Conservation (phyloP, 164 flowering plant species). For the Macadamia integrifolia region DNA sequence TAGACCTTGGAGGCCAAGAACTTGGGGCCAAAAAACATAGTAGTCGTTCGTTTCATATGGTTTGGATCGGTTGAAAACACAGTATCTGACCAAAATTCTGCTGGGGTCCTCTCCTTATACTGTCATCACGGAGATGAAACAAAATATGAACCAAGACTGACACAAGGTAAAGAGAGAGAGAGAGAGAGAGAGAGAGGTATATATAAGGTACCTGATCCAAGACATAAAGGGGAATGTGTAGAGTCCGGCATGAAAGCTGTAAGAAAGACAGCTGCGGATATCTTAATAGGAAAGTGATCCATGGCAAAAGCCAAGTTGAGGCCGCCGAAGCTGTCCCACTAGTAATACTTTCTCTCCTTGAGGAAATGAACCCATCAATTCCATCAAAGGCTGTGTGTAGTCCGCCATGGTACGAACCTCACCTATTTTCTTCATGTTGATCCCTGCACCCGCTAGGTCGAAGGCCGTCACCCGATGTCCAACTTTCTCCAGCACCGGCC, state of each 20-base stretch:
- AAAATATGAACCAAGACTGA: no score
- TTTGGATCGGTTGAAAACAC: no score
- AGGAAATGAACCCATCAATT: constrained; percentile 14
- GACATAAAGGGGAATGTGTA: constrained; percentile 5
- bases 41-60: no score
- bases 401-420: background rate
- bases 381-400: background rate
- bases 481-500: constrained; percentile 2
- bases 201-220: constrained; percentile 12
- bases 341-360: constrained; percentile 11
- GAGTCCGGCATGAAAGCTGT: constrained; percentile 12
- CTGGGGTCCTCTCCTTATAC: no score
- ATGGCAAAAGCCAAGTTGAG: constrained; percentile 8
- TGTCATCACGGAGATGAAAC: no score
- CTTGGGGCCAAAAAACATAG: no score
- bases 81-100: no score
- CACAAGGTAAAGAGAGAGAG: no score
- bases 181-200: background rate
- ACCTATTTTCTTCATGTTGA: background rate
- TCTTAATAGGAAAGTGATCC: constrained; percentile 16
- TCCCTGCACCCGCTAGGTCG: constrained; percentile 9
- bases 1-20: constrained; percentile 13
- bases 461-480: constrained; percentile 12
- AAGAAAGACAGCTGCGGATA: constrained; percentile 14
- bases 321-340: constrained; percentile 21